These are phyloP conservation scores for Eragrostis nindensis DNA, from an alignment of 176 grass and related monocot species.

Conservation along the genomic window DNA sequence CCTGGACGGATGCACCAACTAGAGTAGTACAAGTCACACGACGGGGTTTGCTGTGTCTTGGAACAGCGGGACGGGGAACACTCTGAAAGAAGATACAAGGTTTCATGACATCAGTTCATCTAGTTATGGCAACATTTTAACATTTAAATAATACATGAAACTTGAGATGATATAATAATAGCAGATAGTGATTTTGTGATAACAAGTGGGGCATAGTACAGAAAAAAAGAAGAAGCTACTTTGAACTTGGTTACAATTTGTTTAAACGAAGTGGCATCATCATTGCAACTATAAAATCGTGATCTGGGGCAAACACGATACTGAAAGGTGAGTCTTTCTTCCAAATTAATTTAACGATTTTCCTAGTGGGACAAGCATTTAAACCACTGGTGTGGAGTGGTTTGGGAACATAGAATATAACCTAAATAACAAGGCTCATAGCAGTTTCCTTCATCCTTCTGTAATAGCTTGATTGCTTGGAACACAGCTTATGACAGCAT, in stretches of 20 bases:
- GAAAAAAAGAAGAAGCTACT: neutral
- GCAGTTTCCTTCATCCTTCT: neutral
- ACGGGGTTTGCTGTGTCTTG: conserved; percentile 75
- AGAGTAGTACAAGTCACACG: conserved; percentile 96
- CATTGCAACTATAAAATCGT: neutral
- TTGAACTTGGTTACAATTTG: neutral
- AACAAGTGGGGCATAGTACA: neutral
- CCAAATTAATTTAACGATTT: neutral
- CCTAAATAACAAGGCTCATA: conserved; percentile 32
- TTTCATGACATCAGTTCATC: conserved; percentile 14
- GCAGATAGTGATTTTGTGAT: neutral
- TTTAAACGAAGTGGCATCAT: neutral
- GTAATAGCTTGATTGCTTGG: neutral
- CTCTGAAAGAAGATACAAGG: conserved; percentile 56
- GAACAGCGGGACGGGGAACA: conserved; percentile 65
- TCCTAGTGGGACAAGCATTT: conserved; percentile 5
- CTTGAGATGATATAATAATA: neutral
- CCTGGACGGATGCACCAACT: conserved; percentile 98
- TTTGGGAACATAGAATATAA: conserved; percentile 15
- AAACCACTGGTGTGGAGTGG: conserved; percentile 12
- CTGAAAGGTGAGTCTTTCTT: neutral
- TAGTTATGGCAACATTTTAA: neutral
- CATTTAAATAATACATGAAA: neutral
- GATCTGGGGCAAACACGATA: neutral
- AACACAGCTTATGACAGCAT: neutral